Percentiles rank a stretch among this genome's conserved stretches.
Evolutionary conservation across 139 green algal species (phyloP).

Genomic region (Chlamydomonas schloesseri): DNA sequence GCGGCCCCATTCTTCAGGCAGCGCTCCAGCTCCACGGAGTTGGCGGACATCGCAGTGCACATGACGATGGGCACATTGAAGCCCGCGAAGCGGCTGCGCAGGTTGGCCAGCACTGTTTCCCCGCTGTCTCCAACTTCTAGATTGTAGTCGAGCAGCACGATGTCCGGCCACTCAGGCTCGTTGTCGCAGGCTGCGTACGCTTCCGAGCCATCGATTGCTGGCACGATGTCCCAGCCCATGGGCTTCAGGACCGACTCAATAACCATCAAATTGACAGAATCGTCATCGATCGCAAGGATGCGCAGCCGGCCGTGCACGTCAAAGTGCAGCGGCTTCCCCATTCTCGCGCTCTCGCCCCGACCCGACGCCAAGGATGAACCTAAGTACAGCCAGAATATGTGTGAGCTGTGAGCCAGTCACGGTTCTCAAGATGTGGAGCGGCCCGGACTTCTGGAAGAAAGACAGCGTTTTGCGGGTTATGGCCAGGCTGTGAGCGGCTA

Average conservation of each 20-base stretch:
- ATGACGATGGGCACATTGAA: conserved; percentile 56
- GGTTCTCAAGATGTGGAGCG: too few relatives aligned
- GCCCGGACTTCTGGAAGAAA: too few relatives aligned
- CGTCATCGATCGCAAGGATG: conserved; percentile 57
- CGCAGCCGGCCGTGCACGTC: conserved; percentile 39
- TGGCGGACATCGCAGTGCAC: conserved; percentile 61
- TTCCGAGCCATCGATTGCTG: conserved; percentile 49
- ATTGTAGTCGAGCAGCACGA: conserved; percentile 63
- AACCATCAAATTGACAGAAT: conserved; percentile 62
- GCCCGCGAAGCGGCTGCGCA: conserved; percentile 33
- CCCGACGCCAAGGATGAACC: too few relatives aligned
- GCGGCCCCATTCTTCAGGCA: conserved; percentile 43
- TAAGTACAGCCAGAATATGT: too few relatives aligned
- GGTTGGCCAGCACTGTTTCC: conserved; percentile 38
- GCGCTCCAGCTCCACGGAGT: conserved; percentile 38
- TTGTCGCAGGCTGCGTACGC: conserved; percentile 25
- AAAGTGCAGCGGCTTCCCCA: conserved; percentile 45
- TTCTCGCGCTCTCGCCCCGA: not conserved
- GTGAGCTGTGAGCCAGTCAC: too few relatives aligned
- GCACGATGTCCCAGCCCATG: conserved; percentile 53
- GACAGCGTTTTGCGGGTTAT: too few relatives aligned
- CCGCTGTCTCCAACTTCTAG: conserved; percentile 55
- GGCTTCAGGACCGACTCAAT: conserved; percentile 54
- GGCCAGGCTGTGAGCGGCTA: too few relatives aligned
- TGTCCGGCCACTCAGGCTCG: conserved; percentile 51